Evolutionary conservation across 257 asterid species (phyloP).

Genomic region (Solanum ahanhuiri): DNA sequence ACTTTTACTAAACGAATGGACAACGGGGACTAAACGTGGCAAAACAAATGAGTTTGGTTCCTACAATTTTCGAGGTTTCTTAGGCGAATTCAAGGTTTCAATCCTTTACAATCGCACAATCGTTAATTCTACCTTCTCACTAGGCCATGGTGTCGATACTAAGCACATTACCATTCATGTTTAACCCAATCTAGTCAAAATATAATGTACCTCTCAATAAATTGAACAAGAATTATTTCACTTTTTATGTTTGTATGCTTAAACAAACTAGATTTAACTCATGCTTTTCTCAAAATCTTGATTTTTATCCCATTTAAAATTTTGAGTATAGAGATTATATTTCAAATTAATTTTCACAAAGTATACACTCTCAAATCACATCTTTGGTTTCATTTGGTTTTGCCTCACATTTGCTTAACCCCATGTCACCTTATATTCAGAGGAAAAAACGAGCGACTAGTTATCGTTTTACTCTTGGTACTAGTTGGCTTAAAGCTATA

Average conservation of each 20-base stretch:
- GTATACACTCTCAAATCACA: not conserved
- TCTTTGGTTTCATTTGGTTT: not conserved
- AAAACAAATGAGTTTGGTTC: not conserved
- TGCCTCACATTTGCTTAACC: not conserved
- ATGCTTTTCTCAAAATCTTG: not conserved
- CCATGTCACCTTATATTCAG: not conserved
- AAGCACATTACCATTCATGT: conserved; percentile 10
- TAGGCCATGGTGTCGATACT: conserved; percentile 26
- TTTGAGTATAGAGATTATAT: not conserved
- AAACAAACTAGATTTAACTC: not conserved
- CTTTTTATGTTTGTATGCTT: not conserved
- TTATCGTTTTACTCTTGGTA: not conserved
- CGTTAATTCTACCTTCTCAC: conserved; percentile 11
- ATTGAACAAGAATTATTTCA: not conserved
- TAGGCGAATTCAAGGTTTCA: conserved; percentile 30
- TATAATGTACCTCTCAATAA: not conserved
- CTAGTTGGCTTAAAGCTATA: not conserved
- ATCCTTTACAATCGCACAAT: conserved; percentile 8
- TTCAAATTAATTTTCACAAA: not conserved
- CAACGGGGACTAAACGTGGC: not conserved
- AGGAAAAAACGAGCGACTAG: not conserved
- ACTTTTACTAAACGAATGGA: not conserved
- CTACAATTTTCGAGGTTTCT: conserved; percentile 22
- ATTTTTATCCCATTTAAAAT: not conserved
- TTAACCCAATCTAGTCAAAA: not conserved